Evolutionary conservation across 1,284 basidiomycete genomes (phyloP).

Genomic region (Sparassis latifolia): DNA sequence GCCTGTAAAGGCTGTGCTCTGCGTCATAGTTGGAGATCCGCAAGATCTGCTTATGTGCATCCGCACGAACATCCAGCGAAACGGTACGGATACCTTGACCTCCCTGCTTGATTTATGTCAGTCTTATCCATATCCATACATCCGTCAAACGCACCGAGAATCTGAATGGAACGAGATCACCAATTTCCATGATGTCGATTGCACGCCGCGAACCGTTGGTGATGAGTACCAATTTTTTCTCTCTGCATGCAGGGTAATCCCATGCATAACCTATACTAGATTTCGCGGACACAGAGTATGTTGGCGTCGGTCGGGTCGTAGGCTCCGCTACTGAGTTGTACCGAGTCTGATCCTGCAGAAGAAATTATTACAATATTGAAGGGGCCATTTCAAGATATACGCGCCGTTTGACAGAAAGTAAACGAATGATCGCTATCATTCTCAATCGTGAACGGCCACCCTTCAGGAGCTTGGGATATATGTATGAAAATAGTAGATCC

Average conservation of each 20-base stretch:
- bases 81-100: conserved; percentile 54
- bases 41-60: conserved; percentile 82
- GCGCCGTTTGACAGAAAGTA: conserved; percentile 73
- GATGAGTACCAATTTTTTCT: conserved; percentile 76
- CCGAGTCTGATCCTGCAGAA: conserved; percentile 42
- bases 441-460: conserved; percentile 89
- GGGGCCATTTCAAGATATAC: conserved; percentile 9
- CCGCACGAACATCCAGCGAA: conserved; percentile 91
- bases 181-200: conserved; percentile 96
- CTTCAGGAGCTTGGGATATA: conserved; percentile 60
- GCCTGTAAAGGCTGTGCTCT: conserved; percentile 87
- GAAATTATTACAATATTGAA: conserved; percentile 1
- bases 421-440: conserved; percentile 82
- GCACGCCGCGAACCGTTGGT: conserved; percentile 64
- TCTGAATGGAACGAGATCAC: conserved; percentile 86
- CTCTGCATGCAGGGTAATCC: conserved; percentile 85
- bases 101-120: conserved; percentile 30
- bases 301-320: conserved; percentile 28
- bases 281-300: conserved; percentile 57
- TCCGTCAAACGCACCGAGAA: conserved; percentile 52
- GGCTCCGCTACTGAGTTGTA: conserved; percentile 27
- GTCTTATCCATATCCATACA: neutral
- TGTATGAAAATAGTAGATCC: conserved; percentile 88
- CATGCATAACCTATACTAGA: conserved; percentile 77
- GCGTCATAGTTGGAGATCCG: conserved; percentile 86